Percentiles rank a stretch among this genome's conserved stretches.
These are phyloP conservation scores for Westerdykella sp. DNA, from an alignment of 2,329 filamentous ascomycete species.

Conservation along the genomic window DNA sequence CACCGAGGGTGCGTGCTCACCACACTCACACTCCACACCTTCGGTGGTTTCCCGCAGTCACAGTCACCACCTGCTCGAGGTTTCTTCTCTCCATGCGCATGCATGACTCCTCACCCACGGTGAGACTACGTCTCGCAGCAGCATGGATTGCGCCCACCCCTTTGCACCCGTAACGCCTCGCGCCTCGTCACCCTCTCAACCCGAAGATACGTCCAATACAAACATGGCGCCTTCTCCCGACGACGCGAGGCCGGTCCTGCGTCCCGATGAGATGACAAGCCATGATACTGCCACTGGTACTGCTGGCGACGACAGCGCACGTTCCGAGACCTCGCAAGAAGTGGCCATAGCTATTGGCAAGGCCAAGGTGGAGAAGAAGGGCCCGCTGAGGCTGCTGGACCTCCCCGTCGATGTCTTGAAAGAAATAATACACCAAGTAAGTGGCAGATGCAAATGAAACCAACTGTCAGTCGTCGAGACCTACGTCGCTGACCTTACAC, in stretches of 20 bases:
- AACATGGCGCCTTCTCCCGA: slow-evolving; percentile 16
- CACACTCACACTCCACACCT: slow-evolving; percentile 15
- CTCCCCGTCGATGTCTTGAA: slow-evolving; percentile 72
- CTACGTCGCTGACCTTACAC: slow-evolving; percentile 11
- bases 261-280: slow-evolving; percentile 4
- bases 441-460: background rate
- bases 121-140: slow-evolving; percentile 22
- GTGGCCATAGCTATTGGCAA: slow-evolving; percentile 26
- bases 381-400: slow-evolving; percentile 62
- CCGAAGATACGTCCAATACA: slow-evolving; percentile 18
- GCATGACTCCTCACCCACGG: slow-evolving; percentile 17
- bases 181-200: slow-evolving; percentile 23
- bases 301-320: slow-evolving; percentile 11
- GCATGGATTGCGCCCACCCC: slow-evolving; percentile 24
- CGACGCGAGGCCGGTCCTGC: slow-evolving; percentile 15
- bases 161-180: slow-evolving; percentile 13
- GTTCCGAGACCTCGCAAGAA: slow-evolving; percentile 1
- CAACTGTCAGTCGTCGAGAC: background rate
- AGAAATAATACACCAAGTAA: slow-evolving; percentile 70
- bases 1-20: slow-evolving; percentile 1
- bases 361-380: slow-evolving; percentile 42
- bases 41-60: slow-evolving; percentile 14
- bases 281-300: background rate
- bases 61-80: slow-evolving; percentile 14
- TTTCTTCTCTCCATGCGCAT: slow-evolving; percentile 21